Conservation (phyloP, 345 rosid species). For the Orychophragmus violaceus region DNA sequence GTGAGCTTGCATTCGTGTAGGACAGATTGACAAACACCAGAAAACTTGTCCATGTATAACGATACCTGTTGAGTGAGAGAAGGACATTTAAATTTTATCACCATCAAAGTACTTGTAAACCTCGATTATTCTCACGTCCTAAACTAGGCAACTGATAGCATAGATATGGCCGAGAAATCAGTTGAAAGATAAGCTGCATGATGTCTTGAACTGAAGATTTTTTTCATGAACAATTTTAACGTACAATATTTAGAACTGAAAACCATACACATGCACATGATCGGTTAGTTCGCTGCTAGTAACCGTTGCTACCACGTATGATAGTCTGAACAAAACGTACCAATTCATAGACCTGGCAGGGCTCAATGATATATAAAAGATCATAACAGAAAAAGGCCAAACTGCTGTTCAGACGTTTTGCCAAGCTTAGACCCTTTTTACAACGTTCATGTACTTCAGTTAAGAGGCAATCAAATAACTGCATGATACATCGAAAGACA, state of each 20-base stretch:
- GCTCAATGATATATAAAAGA: constrained; percentile 88
- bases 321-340: constrained; percentile 41
- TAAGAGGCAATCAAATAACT: constrained; percentile 90
- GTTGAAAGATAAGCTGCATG: constrained; percentile 11
- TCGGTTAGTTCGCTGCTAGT: neutral
- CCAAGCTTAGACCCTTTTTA: constrained; percentile 94
- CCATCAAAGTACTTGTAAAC: neutral
- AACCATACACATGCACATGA: constrained; percentile 11
- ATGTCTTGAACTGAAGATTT: neutral
- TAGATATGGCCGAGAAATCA: constrained; percentile 1
- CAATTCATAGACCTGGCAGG: constrained; percentile 96
- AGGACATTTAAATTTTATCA: neutral
- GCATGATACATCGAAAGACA: constrained; percentile 85
- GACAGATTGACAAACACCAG: constrained; percentile 93
- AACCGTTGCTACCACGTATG: neutral
- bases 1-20: constrained; percentile 97
- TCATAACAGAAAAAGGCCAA: constrained; percentile 98
- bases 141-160: neutral
- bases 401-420: constrained; percentile 93
- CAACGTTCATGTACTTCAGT: constrained; percentile 98
- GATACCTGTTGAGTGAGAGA: constrained; percentile 63
- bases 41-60: constrained; percentile 92
- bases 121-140: constrained; percentile 6
- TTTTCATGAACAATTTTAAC: neutral
- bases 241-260: neutral